Percentiles rank a stretch among this genome's conserved stretches.
These are phyloP conservation scores for Sugiyamaella smithiae DNA, from an alignment of 805 yeast genomes.

Conservation along the genomic window DNA sequence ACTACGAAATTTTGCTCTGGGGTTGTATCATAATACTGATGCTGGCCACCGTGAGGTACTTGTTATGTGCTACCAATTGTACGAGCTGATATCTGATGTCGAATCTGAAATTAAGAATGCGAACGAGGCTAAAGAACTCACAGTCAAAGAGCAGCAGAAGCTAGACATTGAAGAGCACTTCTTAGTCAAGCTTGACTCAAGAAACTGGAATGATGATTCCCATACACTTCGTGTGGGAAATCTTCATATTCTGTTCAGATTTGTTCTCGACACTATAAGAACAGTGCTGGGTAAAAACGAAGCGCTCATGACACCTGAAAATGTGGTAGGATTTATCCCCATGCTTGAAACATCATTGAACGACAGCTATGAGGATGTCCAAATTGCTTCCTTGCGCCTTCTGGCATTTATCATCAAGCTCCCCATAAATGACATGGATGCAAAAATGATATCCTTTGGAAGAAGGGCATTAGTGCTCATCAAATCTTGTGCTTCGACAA, in stretches of 20 bases:
- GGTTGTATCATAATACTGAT: conserved; percentile 69
- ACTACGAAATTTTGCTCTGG: conserved; percentile 71
- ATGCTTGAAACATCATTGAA: conserved; percentile 56
- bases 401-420: conserved; percentile 58
- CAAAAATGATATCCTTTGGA: conserved; percentile 27
- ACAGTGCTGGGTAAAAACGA: conserved; percentile 65
- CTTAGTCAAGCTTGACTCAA: conserved; percentile 65
- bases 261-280: conserved; percentile 72
- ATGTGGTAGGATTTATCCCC: conserved; percentile 73
- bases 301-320: conserved; percentile 53
- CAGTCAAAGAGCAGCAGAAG: conserved; percentile 25
- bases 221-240: conserved; percentile 47
- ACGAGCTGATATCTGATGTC: conserved; percentile 40
- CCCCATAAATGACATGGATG: conserved; percentile 54
- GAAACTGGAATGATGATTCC: conserved; percentile 21
- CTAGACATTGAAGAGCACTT: conserved; percentile 60
- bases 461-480: conserved; percentile 47
- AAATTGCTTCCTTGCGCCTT: conserved; percentile 62
- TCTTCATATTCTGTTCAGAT: conserved; percentile 62
- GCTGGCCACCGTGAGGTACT: conserved; percentile 57
- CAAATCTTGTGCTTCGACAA: conserved; percentile 73
- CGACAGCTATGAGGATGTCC: conserved; percentile 75
- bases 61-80: conserved; percentile 70
- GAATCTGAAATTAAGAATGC: conserved; percentile 22
- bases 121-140: conserved; percentile 24